These are phyloP conservation scores for Penicillium sp. DNA, from an alignment of 2,329 filamentous ascomycete species.

Conservation along the genomic window DNA sequence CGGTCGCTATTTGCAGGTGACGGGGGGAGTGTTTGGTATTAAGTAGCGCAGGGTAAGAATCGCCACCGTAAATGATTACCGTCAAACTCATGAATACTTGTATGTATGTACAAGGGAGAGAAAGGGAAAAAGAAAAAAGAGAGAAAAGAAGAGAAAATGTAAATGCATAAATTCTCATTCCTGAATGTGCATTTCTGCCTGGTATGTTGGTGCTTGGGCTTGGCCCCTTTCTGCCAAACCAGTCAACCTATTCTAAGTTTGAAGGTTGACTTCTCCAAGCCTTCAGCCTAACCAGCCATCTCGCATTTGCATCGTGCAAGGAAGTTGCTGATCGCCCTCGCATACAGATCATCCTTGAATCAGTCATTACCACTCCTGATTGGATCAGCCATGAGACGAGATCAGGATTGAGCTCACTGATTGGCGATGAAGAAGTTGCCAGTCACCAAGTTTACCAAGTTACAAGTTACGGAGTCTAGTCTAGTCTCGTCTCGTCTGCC, in stretches of 20 bases:
- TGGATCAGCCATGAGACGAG: constrained; percentile 1
- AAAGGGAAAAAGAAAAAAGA: neutral
- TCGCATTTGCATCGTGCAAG: neutral
- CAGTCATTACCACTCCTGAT: constrained; percentile 3
- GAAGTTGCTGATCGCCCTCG: neutral
- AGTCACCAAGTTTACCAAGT: neutral
- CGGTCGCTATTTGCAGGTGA: neutral
- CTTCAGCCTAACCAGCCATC: neutral
- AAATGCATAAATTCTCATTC: neutral
- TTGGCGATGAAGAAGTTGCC: constrained; percentile 1
- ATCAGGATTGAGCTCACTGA: constrained; percentile 6
- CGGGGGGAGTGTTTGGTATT: constrained; percentile 1
- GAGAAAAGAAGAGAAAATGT: no score
- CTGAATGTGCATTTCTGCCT: constrained; percentile 5
- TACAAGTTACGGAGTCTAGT: constrained; percentile 5
- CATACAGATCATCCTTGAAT: neutral
- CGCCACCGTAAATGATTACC: neutral
- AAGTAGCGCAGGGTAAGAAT: constrained; percentile 1
- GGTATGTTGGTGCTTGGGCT: constrained; percentile 3
- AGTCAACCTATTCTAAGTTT: neutral
- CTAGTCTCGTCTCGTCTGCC: neutral
- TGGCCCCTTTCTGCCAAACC: constrained; percentile 3
- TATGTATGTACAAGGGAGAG: neutral
- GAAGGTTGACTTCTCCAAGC: neutral
- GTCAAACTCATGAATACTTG: neutral